These are phyloP conservation scores for Rubroboletus satanas DNA, from an alignment of 768 basidiomycete genomes.

Conservation along the genomic window DNA sequence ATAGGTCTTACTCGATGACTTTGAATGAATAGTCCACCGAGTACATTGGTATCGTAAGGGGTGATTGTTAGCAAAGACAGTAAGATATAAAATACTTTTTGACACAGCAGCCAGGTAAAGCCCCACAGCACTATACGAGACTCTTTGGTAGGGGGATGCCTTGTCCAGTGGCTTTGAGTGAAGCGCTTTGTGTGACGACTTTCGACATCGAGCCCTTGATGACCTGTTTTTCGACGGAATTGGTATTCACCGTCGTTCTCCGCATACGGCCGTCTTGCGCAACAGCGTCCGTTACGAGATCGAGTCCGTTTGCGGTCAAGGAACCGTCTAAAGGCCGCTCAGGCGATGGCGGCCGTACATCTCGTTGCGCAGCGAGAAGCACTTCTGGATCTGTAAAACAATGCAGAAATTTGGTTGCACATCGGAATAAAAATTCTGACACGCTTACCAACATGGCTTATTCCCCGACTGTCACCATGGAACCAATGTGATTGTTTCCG, in stretches of 20 bases:
- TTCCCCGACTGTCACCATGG: slow-evolving; percentile 49
- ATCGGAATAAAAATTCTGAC: background rate
- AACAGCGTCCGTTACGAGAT: slow-evolving; percentile 35
- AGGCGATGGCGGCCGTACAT: slow-evolving; percentile 19
- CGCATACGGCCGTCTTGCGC: slow-evolving; percentile 41
- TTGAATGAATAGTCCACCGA: slow-evolving; percentile 6
- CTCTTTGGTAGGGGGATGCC: slow-evolving; percentile 13
- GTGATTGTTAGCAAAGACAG: slow-evolving; percentile 5
- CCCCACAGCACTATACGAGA: background rate
- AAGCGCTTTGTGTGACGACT: slow-evolving; percentile 35
- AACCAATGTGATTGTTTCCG: slow-evolving; percentile 54
- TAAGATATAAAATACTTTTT: slow-evolving; percentile 16
- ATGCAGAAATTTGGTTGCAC: slow-evolving; percentile 1
- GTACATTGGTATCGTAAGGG: slow-evolving; percentile 14
- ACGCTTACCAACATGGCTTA: slow-evolving; percentile 51
- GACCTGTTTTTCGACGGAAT: slow-evolving; percentile 44
- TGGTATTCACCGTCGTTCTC: slow-evolving; percentile 36
- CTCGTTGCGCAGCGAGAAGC: slow-evolving; percentile 18
- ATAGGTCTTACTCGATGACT: background rate
- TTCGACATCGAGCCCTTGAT: slow-evolving; percentile 56
- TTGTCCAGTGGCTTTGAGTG: slow-evolving; percentile 11
- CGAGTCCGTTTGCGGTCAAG: slow-evolving; percentile 35
- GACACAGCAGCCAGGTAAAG: background rate
- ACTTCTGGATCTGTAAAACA: slow-evolving; percentile 20
- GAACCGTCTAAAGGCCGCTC: slow-evolving; percentile 24